phyloP scores from a whole-genome alignment of 305 asterid species.

The Fraxinus xanthoxyloides region DNA sequence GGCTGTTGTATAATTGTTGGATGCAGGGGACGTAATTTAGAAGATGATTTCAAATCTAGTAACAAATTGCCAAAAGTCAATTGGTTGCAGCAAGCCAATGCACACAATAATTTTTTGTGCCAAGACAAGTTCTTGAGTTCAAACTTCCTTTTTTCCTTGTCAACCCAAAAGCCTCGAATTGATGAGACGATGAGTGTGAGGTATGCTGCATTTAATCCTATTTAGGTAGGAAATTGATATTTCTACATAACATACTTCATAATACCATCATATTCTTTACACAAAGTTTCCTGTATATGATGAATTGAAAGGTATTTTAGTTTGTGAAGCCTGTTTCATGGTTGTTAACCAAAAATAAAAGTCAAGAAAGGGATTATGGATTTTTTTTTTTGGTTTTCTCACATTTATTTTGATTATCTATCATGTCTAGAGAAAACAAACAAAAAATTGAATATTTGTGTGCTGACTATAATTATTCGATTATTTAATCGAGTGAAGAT shows the following conservation, averaged over 20 bases:
- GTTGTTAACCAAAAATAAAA: neutral
- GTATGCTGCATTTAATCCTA: constrained; percentile 35
- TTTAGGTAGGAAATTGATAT: constrained; percentile 3
- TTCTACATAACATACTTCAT: neutral
- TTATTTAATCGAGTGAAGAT: constrained; percentile 6
- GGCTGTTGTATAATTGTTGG: constrained; percentile 12
- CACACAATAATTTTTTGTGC: constrained; percentile 50
- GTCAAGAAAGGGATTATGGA: neutral
- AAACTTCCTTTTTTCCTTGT: constrained; percentile 65
- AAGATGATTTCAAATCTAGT: constrained; percentile 35
- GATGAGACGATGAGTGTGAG: constrained; percentile 49
- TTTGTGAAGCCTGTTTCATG: neutral
- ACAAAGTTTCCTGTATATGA: neutral
- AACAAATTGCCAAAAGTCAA: constrained; percentile 51
- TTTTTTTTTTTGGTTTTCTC: constrained; percentile 13
- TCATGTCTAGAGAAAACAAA: constrained; percentile 8
- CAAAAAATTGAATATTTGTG: constrained; percentile 12
- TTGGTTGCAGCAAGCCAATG: constrained; percentile 71
- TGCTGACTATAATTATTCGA: constrained; percentile 2
- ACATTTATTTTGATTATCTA: neutral
- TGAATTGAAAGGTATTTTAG: neutral
- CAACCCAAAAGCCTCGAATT: constrained; percentile 57
- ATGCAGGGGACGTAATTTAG: constrained; percentile 45
- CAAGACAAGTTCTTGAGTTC: constrained; percentile 68
- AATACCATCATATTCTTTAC: neutral